Conservation (phyloP, 139 green algal species). For the Closterium sp. region DNA sequence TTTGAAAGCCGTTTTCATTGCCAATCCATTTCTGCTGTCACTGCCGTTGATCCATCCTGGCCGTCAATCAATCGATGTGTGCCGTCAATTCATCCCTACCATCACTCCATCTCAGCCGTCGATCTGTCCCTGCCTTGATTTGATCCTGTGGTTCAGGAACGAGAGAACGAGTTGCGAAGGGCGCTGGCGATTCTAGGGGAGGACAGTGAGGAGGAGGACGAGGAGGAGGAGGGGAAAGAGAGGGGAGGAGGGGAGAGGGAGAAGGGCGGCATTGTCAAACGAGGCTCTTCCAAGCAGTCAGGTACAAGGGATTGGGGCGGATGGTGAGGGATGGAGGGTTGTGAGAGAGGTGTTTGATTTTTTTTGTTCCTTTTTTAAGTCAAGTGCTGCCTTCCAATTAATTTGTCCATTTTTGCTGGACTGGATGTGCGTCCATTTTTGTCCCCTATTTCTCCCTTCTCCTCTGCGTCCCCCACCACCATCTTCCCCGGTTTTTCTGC, state of each 20-base stretch:
- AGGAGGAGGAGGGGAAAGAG: neutral
- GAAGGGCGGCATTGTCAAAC: no score
- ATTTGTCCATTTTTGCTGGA: no score
- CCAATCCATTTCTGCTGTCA: neutral
- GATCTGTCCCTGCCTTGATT: neutral
- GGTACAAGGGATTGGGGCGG: no score
- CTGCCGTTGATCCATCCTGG: neutral
- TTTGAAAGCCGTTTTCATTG: no score
- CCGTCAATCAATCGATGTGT: neutral
- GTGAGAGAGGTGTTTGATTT: neutral
- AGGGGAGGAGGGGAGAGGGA: neutral
- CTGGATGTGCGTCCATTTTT: no score
- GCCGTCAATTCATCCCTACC: neutral
- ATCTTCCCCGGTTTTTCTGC: no score
- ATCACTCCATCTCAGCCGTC: neutral
- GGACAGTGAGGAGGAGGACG: constrained; percentile 1
- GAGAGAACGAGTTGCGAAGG: neutral
- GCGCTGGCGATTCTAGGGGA: neutral
- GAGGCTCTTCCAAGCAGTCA: neutral
- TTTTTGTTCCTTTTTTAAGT: no score
- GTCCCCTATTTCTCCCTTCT: no score
- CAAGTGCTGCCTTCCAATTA: no score
- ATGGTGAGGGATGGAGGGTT: neutral
- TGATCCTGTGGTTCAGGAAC: neutral
- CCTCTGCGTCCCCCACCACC: no score